These are phyloP conservation scores for Rhododendron ferrugineum DNA, from an alignment of 148 eudicot genomes.

Conservation along the genomic window DNA sequence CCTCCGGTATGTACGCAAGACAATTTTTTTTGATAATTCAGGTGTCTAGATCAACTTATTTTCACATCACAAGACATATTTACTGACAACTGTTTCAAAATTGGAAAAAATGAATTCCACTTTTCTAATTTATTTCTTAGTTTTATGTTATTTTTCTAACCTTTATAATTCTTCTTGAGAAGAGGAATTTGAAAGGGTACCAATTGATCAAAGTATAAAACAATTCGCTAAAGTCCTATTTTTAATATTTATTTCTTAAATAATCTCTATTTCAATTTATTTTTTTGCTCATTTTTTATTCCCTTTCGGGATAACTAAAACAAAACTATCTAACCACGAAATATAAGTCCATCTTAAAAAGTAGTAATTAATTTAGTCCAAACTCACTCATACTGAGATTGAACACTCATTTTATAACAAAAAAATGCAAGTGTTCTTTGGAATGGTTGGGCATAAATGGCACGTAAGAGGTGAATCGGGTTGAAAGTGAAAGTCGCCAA, in stretches of 20 bases:
- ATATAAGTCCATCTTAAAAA: neutral
- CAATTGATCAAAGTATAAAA: neutral
- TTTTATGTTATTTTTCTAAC: neutral
- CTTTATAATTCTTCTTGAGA: neutral
- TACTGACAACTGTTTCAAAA: neutral
- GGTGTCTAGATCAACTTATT: neutral
- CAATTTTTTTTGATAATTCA: neutral
- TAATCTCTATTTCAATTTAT: neutral
- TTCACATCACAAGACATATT: neutral
- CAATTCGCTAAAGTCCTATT: neutral
- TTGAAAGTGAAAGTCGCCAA: too few species aligned
- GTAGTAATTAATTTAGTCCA: neutral
- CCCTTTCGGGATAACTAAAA: neutral
- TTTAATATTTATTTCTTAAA: neutral
- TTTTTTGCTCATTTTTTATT: neutral
- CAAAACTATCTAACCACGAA: neutral
- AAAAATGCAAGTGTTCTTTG: too few species aligned
- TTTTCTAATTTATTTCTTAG: neutral
- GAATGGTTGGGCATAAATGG: too few species aligned
- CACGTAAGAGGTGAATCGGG: too few species aligned
- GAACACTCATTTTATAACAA: too few species aligned
- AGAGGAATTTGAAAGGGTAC: neutral
- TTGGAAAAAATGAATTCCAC: neutral
- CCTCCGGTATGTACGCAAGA: constrained; percentile 22
- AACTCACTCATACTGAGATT: neutral